These are phyloP conservation scores for Coniochaeta sp. DNA, from an alignment of 2,329 filamentous ascomycete species.

Conservation along the genomic window DNA sequence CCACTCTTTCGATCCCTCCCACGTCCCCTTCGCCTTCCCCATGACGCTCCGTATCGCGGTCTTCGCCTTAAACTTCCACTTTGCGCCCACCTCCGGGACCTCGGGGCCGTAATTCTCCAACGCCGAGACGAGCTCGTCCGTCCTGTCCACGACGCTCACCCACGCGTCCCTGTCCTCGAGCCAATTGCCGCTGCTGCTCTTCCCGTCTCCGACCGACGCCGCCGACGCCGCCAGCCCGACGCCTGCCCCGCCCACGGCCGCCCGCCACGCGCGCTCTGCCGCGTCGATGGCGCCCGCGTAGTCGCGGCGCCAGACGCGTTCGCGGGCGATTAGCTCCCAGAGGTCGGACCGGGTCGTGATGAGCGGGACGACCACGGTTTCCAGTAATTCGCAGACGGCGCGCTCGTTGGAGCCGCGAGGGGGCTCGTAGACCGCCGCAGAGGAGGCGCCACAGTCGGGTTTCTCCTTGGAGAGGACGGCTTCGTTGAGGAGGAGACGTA, in stretches of 20 bases:
- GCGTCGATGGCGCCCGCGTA: constrained; percentile 69
- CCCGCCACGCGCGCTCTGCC: constrained; percentile 85
- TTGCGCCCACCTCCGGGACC: constrained; percentile 61
- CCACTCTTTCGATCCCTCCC: constrained; percentile 73
- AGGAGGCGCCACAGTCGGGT: constrained; percentile 17
- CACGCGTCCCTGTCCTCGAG: constrained; percentile 57
- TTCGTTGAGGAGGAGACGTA: constrained; percentile 66
- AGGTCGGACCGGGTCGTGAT: constrained; percentile 74
- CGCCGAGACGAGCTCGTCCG: constrained; percentile 71
- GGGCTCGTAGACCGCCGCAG: constrained; percentile 27
- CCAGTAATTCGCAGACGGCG: constrained; percentile 64
- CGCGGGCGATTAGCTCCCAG: constrained; percentile 66
- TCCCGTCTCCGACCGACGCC: constrained; percentile 18
- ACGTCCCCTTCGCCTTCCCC: constrained; percentile 71
- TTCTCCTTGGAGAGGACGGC: constrained; percentile 42
- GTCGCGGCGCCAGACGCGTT: constrained; percentile 67
- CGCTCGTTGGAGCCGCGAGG: constrained; percentile 53
- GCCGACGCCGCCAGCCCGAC: constrained; percentile 26
- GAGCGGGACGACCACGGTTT: constrained; percentile 68
- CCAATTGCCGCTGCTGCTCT: constrained; percentile 46
- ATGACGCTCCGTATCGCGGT: constrained; percentile 78
- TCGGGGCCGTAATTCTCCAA: constrained; percentile 72
- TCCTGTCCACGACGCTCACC: constrained; percentile 67
- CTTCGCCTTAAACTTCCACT: constrained; percentile 84
- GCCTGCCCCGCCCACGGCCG: constrained; percentile 46